Evolutionary conservation across 1,284 basidiomycete genomes (phyloP).

Genomic region (Neolentinus lepideus): DNA sequence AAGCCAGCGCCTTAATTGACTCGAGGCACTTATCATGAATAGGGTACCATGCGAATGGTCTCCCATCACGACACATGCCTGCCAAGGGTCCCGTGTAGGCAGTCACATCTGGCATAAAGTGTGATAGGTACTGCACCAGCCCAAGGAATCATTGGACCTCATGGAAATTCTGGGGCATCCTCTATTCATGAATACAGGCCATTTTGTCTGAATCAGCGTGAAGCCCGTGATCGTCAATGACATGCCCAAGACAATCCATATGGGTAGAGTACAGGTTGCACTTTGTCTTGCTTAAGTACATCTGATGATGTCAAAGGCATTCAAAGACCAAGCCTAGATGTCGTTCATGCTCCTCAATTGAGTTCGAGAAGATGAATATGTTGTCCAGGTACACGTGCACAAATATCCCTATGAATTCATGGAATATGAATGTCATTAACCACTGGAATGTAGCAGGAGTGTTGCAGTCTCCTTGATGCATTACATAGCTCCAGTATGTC

Average conservation of each 20-base stretch:
- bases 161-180: constrained; percentile 1
- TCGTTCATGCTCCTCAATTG: constrained; percentile 18
- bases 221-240: constrained; percentile 21
- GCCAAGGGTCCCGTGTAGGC: background rate
- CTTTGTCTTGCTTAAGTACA: constrained; percentile 19
- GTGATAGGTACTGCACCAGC: constrained; percentile 4
- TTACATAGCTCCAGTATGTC: constrained; percentile 18
- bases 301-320: constrained; percentile 9
- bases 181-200: constrained; percentile 3
- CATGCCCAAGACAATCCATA: constrained; percentile 22
- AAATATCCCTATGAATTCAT: constrained; percentile 18
- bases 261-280: constrained; percentile 13
- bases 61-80: background rate
- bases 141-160: constrained; percentile 4
- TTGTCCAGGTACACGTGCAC: constrained; percentile 27
- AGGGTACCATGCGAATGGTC: constrained; percentile 1
- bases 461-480: constrained; percentile 28
- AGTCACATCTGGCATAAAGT: constrained; percentile 3
- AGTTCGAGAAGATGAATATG: constrained; percentile 23
- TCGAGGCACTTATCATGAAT: constrained; percentile 5
- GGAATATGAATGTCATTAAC: no score
- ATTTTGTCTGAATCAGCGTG: constrained; percentile 21
- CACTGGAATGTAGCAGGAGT: constrained; percentile 26
- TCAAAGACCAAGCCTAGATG: constrained; percentile 20
- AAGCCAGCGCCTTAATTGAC: constrained; percentile 3